phyloP scores from a whole-genome alignment of 495 filamentous ascomycete genomes.

The Podospora anserina region DNA sequence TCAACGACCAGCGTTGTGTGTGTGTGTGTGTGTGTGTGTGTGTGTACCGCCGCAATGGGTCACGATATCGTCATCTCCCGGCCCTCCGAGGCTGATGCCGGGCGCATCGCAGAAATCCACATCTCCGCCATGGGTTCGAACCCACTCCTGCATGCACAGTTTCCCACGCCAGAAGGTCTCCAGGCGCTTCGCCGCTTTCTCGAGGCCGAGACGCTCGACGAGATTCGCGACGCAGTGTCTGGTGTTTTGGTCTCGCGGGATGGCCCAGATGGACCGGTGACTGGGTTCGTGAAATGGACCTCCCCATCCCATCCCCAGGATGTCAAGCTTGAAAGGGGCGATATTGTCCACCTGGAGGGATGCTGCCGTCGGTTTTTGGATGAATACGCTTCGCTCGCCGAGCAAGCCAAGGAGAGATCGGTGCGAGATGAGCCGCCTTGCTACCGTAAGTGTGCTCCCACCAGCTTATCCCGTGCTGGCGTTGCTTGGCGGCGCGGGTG shows the following conservation, averaged over 20 bases:
- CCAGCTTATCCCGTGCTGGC: neutral
- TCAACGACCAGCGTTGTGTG: neutral
- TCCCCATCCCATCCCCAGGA: slow-evolving; percentile 25
- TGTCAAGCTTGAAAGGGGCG: slow-evolving; percentile 27
- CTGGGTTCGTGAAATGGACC: slow-evolving; percentile 43
- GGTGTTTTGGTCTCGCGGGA: slow-evolving; percentile 38
- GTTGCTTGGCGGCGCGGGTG: neutral
- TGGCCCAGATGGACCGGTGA: slow-evolving; percentile 23
- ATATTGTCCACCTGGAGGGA: slow-evolving; percentile 14
- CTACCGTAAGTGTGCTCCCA: slow-evolving; percentile 28
- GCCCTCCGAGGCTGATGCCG: slow-evolving; percentile 29
- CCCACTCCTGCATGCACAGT: slow-evolving; percentile 42
- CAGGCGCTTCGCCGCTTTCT: slow-evolving; percentile 26
- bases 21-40: neutral
- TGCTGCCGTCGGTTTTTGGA: slow-evolving; percentile 32
- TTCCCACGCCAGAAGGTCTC: slow-evolving; percentile 36
- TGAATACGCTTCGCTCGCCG: slow-evolving; percentile 32
- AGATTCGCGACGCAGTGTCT: slow-evolving; percentile 25
- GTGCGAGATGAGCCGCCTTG: slow-evolving; percentile 14
- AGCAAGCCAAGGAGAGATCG: slow-evolving; percentile 30
- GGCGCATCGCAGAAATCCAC: slow-evolving; percentile 43
- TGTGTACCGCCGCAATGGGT: slow-evolving; percentile 7
- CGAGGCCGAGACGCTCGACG: slow-evolving; percentile 24
- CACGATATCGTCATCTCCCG: slow-evolving; percentile 15
- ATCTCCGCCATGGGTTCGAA: slow-evolving; percentile 44